Evolutionary conservation across 192 early-diverging fungal species (phyloP), one percentile per base, ranked within the genome.

Genomic region (Entrophospora sp.): DNA sequence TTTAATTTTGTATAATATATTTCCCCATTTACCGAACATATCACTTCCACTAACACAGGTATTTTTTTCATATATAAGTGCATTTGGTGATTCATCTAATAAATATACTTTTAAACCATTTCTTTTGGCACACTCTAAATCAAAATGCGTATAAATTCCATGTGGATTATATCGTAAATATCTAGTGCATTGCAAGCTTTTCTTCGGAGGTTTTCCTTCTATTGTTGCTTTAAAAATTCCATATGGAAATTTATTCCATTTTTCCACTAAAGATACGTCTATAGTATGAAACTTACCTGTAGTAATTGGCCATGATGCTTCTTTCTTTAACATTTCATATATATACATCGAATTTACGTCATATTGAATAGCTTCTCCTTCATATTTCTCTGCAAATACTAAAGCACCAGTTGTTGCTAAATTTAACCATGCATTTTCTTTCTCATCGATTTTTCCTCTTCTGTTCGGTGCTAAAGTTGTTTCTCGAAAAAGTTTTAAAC

Each of bases 401-500:
- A 51, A 51, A 51, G 48, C 48, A 51, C 48, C 48, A 51, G 48
- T 51, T 40, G 48, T 20, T 51, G 48, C 48, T 51, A 51, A 51
- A 51, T 51, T 51, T 51, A 51, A n/a, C 48, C 48, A 51, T 51
- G 48, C 48, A 51, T 51, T 51, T 22, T 51, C 48, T 51, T 51
- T 8, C 20, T 51, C 48, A 51, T 22, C 18, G 9, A 51, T 25
- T 51, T 51, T 51, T 51, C 18, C 48, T 10, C 48, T 51, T 51
- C 18, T 51, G 9, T n/a, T 8, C 18, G 48, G 48, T n/a, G 48
- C 48, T 51, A 51, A 22, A 51, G 12, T 51, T n/a, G 48, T 51
- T 25, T 51, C 48, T 51, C 20, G 9, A 51, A 51, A 51, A 51
- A 51, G 48, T 51, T 51, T 51, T 51, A 51, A n/a, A 51, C 48